Evolutionary conservation across 345 rosid genomes (phyloP).

Genomic region (Mallotus nudiflorus): DNA sequence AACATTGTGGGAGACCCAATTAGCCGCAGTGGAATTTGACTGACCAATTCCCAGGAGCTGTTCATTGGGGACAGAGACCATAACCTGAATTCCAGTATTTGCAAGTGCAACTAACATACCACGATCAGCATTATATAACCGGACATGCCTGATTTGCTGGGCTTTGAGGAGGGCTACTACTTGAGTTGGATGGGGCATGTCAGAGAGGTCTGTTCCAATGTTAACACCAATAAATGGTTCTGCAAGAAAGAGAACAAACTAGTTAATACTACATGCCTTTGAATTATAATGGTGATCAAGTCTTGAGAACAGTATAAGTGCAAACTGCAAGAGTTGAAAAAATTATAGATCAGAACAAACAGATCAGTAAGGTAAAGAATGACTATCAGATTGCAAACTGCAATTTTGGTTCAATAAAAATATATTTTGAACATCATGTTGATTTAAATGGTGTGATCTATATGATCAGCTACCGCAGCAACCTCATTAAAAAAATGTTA

Average conservation of each 20-base stretch:
- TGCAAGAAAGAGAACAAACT: conserved; percentile 7
- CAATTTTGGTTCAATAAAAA: too few relatives aligned
- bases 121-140: conserved; percentile 82
- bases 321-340: too few relatives aligned
- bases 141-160: conserved; percentile 73
- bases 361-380: too few relatives aligned
- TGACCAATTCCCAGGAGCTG: conserved; percentile 95
- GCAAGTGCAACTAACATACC: conserved; percentile 90
- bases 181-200: conserved; percentile 95
- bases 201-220: conserved; percentile 81
- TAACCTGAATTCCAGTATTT: conserved; percentile 79
- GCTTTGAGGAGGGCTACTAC: conserved; percentile 84
- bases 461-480: too few relatives aligned
- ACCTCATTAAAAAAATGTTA: too few relatives aligned
- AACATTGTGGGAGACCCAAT: conserved; percentile 89
- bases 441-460: too few relatives aligned
- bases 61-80: conserved; percentile 88
- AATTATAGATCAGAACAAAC: too few relatives aligned
- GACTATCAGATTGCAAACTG: too few relatives aligned
- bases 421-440: too few relatives aligned
- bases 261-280: too few relatives aligned
- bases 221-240: conserved; percentile 77
- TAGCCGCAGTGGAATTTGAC: conserved; percentile 96
- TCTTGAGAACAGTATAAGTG: too few relatives aligned
- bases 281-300: too few relatives aligned